A percentile compares a stretch with the other conserved stretches of the same genome.
Evolutionary conservation across 305 asterid genomes (phyloP).

Genomic region (Plantago lanceolata): DNA sequence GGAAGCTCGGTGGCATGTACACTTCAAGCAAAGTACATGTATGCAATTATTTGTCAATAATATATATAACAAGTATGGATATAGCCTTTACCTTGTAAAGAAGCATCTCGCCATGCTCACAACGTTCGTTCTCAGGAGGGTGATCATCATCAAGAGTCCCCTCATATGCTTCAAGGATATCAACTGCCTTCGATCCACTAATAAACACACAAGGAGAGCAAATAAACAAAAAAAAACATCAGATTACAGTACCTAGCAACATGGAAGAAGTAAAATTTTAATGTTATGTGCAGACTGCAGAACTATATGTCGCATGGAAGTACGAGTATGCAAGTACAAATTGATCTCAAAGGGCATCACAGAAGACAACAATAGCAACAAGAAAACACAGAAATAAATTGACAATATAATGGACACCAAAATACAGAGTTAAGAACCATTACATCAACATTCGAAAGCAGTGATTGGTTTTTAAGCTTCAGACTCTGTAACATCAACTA

Average conservation of each 20-base stretch:
- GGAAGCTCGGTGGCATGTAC: background rate
- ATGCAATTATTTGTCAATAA: constrained; percentile 15
- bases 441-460: constrained; percentile 3
- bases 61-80: constrained; percentile 6
- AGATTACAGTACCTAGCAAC: constrained; percentile 11
- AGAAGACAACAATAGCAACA: background rate
- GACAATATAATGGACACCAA: background rate
- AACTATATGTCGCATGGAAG: background rate
- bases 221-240: constrained; percentile 21
- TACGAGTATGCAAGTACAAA: background rate
- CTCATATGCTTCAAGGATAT: constrained; percentile 96
- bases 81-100: constrained; percentile 73
- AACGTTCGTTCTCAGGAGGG: constrained; percentile 92
- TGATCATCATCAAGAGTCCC: constrained; percentile 97
- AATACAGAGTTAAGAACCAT: constrained; percentile 1
- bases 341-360: background rate
- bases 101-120: constrained; percentile 98
- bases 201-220: constrained; percentile 22
- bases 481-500: background rate
- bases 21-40: constrained; percentile 16
- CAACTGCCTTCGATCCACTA: constrained; percentile 92
- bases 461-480: constrained; percentile 10
- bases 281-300: background rate
- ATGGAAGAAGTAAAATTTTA: background rate
- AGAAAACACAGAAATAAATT: background rate